Conservation (phyloP, 768 basidiomycete genomes). For the Termitomyces sp. region DNA sequence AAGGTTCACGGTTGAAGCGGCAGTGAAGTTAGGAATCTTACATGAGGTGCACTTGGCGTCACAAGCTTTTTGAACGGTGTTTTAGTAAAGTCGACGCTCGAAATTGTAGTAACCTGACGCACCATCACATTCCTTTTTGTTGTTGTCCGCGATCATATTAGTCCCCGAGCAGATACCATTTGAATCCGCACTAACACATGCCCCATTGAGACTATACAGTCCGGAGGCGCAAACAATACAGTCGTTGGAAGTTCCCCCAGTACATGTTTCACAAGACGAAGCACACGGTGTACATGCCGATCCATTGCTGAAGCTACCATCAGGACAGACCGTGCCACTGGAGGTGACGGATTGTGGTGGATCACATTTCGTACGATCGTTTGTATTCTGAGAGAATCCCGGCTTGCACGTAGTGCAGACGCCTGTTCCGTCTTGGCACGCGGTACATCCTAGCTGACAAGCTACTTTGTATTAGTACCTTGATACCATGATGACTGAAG, state of each 20-base stretch:
- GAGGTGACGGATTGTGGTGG: constrained; percentile 50
- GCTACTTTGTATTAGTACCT: constrained; percentile 30
- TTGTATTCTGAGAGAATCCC: constrained; percentile 63
- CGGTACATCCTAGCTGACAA: constrained; percentile 62
- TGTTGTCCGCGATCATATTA: constrained; percentile 70
- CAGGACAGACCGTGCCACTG: constrained; percentile 57
- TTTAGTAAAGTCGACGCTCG: neutral
- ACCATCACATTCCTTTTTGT: constrained; percentile 80
- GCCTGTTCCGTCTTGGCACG: constrained; percentile 64
- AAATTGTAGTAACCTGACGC: constrained; percentile 26
- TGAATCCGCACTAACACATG: constrained; percentile 61
- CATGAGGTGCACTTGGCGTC: constrained; percentile 79
- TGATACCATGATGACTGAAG: neutral
- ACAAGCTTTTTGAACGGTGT: constrained; percentile 49
- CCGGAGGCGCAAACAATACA: constrained; percentile 69
- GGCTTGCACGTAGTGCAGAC: constrained; percentile 68
- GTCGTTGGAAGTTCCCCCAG: constrained; percentile 57
- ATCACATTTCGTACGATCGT: constrained; percentile 64
- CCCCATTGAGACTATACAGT: constrained; percentile 58
- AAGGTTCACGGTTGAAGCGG: constrained; percentile 61
- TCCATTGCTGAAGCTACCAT: constrained; percentile 58
- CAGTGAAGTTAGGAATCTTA: constrained; percentile 68
- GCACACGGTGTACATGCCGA: constrained; percentile 58
- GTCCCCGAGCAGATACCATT: constrained; percentile 73
- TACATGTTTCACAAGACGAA: constrained; percentile 66